Conservation (phyloP, 2,329 filamentous ascomycete species). For the Penicillium sp. region DNA sequence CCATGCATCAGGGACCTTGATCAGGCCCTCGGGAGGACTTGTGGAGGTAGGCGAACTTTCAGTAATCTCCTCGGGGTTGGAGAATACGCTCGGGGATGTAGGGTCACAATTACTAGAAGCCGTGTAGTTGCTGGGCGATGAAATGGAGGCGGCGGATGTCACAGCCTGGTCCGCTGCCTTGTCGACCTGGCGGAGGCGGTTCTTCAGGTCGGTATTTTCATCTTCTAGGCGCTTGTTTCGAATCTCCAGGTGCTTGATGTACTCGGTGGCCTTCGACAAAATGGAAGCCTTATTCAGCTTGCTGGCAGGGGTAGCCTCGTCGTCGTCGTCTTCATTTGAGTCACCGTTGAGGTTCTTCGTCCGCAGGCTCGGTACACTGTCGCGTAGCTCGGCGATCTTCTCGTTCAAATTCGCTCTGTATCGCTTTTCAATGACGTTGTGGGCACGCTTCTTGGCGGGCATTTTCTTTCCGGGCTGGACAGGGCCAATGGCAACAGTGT, state of each 20-base stretch:
- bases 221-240: constrained; percentile 76
- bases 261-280: constrained; percentile 90
- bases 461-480: constrained; percentile 47
- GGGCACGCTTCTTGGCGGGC: constrained; percentile 82
- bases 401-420: constrained; percentile 96
- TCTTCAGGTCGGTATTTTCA: constrained; percentile 75
- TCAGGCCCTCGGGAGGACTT: constrained; percentile 41
- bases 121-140: constrained; percentile 40
- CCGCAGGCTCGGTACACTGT: constrained; percentile 85
- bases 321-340: constrained; percentile 61
- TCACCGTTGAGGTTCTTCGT: constrained; percentile 55
- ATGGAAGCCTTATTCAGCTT: constrained; percentile 98
- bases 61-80: constrained; percentile 35
- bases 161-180: constrained; percentile 48
- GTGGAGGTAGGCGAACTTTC: constrained; percentile 30
- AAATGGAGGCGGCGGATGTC: constrained; percentile 36
- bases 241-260: constrained; percentile 90
- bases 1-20: constrained; percentile 43
- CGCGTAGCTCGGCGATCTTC: constrained; percentile 86
- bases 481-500: constrained; percentile 28
- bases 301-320: constrained; percentile 77
- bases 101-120: constrained; percentile 35
- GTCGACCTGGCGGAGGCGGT: constrained; percentile 73
- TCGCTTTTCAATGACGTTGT: constrained; percentile 97
- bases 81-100: constrained; percentile 41